Evolutionary conservation across 1,284 basidiomycete species (phyloP), one percentile per base, ranked within the genome.

Genomic region (Amylostereum chailletii): DNA sequence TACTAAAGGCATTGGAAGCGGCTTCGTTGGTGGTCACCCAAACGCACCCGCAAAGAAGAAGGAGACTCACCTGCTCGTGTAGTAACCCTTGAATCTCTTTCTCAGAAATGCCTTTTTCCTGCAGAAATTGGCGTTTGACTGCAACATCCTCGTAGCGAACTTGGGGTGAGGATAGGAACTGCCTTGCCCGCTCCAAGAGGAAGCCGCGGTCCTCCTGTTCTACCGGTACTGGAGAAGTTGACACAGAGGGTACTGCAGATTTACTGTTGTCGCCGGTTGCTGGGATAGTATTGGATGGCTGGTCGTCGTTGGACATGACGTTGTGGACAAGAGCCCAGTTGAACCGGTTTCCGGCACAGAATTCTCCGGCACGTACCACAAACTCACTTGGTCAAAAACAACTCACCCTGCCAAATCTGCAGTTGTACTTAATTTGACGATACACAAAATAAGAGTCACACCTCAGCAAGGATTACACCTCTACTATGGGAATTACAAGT

Each of bases 41-140:
- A 50, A 41, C 54, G 56, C 41, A 55, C 40, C 45, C 32, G 40
- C 33, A 34, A 45, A 44, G 10, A 27, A 26, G 50, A 9, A 43
- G 40, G 29, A 53, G 2, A 63, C 75, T 48, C 55, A 87, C 86
- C 57, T 72, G 56, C 53, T 83, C 77, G 42, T 67, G 70, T 42
- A 87, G 62, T 33, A 93, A 66, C 2, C 61, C 62, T 42, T 80
- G 72, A 40, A 90, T 77, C 59, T 92, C 87, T 4, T 51, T 52
- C 4, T 71, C 70, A 11, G 66, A 68, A 45, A 91, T 71, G 0
- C 89, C 89, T 57, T 90, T 87, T 58, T 89, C 86, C 0, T 58
- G 57, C 10, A 93, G 72, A 51, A 93, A 89, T 46, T 66, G 64
- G 5, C 78, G 75, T 59, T 87, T 87, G 4, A 75, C 71, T 2